Evolutionary conservation across 441 rosid genomes (phyloP).

Genomic region (Biscutella auriculata): DNA sequence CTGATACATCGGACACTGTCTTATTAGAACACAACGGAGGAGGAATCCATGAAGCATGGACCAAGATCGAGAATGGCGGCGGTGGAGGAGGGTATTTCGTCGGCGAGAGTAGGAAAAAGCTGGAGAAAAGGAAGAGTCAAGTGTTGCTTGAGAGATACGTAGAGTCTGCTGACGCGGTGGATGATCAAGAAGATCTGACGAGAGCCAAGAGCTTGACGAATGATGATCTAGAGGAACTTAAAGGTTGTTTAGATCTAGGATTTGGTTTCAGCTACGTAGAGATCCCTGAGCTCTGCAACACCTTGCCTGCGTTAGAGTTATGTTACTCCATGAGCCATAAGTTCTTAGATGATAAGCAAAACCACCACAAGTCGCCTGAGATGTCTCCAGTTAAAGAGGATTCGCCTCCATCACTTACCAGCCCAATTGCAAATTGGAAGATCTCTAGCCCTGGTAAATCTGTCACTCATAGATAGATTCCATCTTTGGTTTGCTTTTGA

Average conservation of each 20-base stretch:
- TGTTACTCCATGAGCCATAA: slow-evolving; percentile 86
- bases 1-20: neutral
- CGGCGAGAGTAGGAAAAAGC: slow-evolving; percentile 8
- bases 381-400: slow-evolving; percentile 7
- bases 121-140: slow-evolving; percentile 53
- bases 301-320: slow-evolving; percentile 84
- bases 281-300: slow-evolving; percentile 87
- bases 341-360: slow-evolving; percentile 49
- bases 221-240: slow-evolving; percentile 81
- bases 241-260: slow-evolving; percentile 88
- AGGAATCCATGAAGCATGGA: slow-evolving; percentile 18
- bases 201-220: slow-evolving; percentile 78
- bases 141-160: slow-evolving; percentile 57
- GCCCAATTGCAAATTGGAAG: slow-evolving; percentile 70
- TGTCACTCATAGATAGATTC: neutral
- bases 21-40: neutral
- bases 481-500: neutral
- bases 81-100: neutral
- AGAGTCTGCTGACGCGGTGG: slow-evolving; percentile 17
- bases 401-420: slow-evolving; percentile 11
- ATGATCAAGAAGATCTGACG: slow-evolving; percentile 50
- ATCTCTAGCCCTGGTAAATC: slow-evolving; percentile 78
- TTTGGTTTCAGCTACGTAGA: slow-evolving; percentile 84
- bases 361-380: slow-evolving; percentile 31
- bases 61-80: neutral